phyloP scores from a whole-genome alignment of 2,329 filamentous ascomycete genomes.

The Triangularia verruculosa region DNA sequence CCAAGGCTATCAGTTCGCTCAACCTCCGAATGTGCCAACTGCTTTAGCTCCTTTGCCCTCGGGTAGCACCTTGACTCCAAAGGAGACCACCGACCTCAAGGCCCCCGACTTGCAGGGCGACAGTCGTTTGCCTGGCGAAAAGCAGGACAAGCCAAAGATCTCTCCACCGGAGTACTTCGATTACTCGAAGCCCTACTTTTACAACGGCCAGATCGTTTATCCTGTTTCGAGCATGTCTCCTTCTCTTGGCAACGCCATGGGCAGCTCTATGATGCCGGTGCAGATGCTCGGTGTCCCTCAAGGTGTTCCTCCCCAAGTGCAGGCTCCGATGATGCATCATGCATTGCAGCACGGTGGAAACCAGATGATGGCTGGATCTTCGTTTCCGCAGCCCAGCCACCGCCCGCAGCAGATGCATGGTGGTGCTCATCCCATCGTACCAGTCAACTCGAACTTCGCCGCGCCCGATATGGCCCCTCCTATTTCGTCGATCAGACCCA shows the following conservation, averaged over 20 bases:
- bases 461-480: constrained; percentile 38
- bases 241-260: constrained; percentile 28
- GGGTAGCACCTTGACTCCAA: constrained; percentile 17
- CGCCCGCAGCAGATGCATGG: constrained; percentile 17
- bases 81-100: constrained; percentile 29
- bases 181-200: constrained; percentile 41
- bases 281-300: constrained; percentile 28
- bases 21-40: constrained; percentile 17
- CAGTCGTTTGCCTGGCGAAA: constrained; percentile 20
- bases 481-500: constrained; percentile 57
- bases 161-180: constrained; percentile 47
- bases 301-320: constrained; percentile 16
- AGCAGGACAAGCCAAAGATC: constrained; percentile 35
- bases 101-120: constrained; percentile 15
- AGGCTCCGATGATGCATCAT: constrained; percentile 19
- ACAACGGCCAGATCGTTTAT: constrained; percentile 35
- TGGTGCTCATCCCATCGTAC: constrained; percentile 18
- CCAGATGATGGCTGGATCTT: constrained; percentile 7
- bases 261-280: constrained; percentile 24
- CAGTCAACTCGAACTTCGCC: constrained; percentile 25
- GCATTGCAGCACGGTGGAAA: constrained; percentile 8
- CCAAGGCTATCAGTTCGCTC: constrained; percentile 27
- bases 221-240: constrained; percentile 29
- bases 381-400: constrained; percentile 10
- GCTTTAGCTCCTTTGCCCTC: constrained; percentile 11